Base-by-base conservation (phyloP, 2,329 filamentous ascomycete species). In the Scorias spongiosa region DNA sequence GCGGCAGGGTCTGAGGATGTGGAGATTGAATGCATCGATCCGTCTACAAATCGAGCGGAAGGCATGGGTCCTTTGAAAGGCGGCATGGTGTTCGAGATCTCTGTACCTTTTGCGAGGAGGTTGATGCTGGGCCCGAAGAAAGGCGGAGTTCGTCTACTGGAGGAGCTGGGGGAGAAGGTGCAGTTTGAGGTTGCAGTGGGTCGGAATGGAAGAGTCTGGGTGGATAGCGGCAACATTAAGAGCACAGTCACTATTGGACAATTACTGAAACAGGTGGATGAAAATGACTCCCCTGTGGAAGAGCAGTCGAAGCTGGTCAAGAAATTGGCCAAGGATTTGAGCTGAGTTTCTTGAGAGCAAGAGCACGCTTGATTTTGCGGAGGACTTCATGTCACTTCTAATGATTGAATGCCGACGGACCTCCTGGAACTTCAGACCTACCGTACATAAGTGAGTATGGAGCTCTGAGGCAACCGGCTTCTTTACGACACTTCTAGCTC, bases 141-240 rank as follows among this genome's bases (percentile, higher is more conserved):
- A 74, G 81, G 80, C 12, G 75, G 75, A 17, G 63, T 94, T 7
- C 74, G 78, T 2, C 72, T 95, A 20, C 63, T 96, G 45, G 84
- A 93, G 49, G 83, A 86, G 57, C 66, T 96, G 11, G 88, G 81
- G 2, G 79, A 80, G 46, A 89, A 85, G 43, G 64, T 94, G 11
- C 79, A 83, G 15, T 98, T 96, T 61, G 91, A 98, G 69, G 84
- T 93, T 47, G 89, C 89, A 0, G 84, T 94, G 8, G 91, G 91
- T 14, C 77, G 86, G 57, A 98, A 98, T 62, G 91, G 91, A 36
- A 81, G 78, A 61, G 75, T 96, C 17, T 96, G 91, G 87, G 83
- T 96, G 11, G 80, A 89, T 57, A 87, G 82, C 45, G 83, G 81
- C 26, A 81, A 71, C 48, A 66, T 81, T 32, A 81, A 75, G 64